Evolutionary conservation across 495 filamentous ascomycete species (phyloP), one percentile per base, ranked within the genome.

Genomic region (Tuber umbilicatum): DNA sequence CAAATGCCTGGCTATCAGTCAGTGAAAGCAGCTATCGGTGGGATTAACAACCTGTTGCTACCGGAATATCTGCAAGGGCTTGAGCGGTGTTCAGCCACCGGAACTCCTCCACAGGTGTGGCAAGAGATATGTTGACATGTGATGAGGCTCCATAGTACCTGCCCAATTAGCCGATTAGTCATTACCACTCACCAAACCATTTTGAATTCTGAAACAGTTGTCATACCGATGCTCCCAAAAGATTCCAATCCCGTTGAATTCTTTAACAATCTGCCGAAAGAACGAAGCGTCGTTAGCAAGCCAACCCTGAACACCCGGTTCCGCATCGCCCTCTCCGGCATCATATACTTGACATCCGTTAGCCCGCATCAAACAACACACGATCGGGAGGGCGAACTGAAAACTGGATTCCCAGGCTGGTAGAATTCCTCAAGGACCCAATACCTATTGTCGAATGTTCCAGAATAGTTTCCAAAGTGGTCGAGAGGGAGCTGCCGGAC

Each of bases 211-310:
- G n/a, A 16, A 41, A 14, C 17, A 27, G 37, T 70, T 43, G n/a
- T n/a, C n/a, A n/a, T n/a, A 89, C 85, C 88, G 81, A 75, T 89
- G 88, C 77, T 89, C 88, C 88, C 88, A 89, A 2, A 86, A 81
- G 45, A 89, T 87, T 1, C 87, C 88, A 43, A 89, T 83, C 0
- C 84, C 88, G 19, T 83, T 81, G 70, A 88, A 86, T 42, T 87
- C 83, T 60, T 84, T 73, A 35, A 89, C 79, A 55, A 87, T 82
- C 42, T 83, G 73, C 21, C 78, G 81, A 69, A 89, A 86, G 73
- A 86, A 85, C 1, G 84, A 84, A n/a, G 76, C 72, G 1, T 79
- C 76, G 67, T 41, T 2, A 67, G 45, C 79, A 74, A 72, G 76
- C 73, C 45, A 70, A 39, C 1, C 43, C 70, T 76, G 73, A 68